Evolutionary conservation across 2,329 filamentous ascomycete genomes (phyloP).

Genomic region (Colletotrichum paranaense): DNA sequence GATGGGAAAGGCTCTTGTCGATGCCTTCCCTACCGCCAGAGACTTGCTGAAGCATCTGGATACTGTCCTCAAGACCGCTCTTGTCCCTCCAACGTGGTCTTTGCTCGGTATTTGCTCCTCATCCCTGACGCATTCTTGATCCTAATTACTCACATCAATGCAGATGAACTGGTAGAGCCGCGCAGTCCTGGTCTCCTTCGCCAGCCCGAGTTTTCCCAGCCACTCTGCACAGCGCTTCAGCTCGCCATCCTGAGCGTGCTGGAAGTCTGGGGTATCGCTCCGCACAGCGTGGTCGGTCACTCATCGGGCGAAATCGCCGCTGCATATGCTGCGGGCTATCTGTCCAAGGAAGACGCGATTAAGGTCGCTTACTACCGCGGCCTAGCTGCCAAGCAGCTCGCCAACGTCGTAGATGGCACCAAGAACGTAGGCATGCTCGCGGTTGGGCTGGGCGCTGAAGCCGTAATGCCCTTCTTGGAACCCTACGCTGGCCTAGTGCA

Average conservation of each 20-base stretch:
- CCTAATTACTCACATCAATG: no score
- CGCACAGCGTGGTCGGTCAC: slow-evolving; percentile 54
- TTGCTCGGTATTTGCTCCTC: slow-evolving; percentile 12
- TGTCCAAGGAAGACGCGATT: slow-evolving; percentile 43
- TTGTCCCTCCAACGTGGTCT: slow-evolving; percentile 36
- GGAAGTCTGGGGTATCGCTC: slow-evolving; percentile 5
- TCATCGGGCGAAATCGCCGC: slow-evolving; percentile 63
- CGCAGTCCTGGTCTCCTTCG: slow-evolving; percentile 36
- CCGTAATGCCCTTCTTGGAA: not conserved
- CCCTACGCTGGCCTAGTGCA: not conserved
- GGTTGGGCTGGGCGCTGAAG: not conserved
- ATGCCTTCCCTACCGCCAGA: not conserved
- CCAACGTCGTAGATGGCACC: not conserved
- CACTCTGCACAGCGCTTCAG: slow-evolving; percentile 49
- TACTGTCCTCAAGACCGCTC: slow-evolving; percentile 15
- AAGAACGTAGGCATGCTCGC: not conserved
- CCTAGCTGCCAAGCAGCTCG: slow-evolving; percentile 3
- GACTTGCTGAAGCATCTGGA: not conserved
- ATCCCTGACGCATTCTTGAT: no score
- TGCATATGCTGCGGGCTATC: slow-evolving; percentile 58
- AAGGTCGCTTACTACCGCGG: slow-evolving; percentile 36
- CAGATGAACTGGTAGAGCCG: slow-evolving; percentile 39
- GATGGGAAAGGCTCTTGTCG: slow-evolving; percentile 48
- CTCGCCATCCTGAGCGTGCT: slow-evolving; percentile 46
- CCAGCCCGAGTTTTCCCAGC: slow-evolving; percentile 49